Evolutionary conservation across 2,329 filamentous ascomycete genomes (phyloP).

Genomic region (Penicillium sp.): DNA sequence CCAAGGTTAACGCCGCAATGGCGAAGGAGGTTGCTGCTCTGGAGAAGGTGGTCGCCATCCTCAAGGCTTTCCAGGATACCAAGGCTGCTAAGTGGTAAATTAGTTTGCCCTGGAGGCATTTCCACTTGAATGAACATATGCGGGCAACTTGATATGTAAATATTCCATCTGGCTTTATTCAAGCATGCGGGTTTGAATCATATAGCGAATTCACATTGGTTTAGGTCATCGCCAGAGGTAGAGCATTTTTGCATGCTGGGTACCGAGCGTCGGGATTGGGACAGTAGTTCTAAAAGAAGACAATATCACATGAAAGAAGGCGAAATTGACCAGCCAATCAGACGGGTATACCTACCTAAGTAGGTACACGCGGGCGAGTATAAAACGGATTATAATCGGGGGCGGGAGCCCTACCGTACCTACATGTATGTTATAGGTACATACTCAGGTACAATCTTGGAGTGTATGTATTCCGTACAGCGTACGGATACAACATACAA

Average conservation of each 20-base stretch:
- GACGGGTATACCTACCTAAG: too few relatives aligned
- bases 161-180: slow-evolving; percentile 21
- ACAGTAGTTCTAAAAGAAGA: not conserved
- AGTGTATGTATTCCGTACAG: too few relatives aligned
- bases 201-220: slow-evolving; percentile 17
- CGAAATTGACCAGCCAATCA: not conserved
- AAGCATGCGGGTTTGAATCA: slow-evolving; percentile 16
- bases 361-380: too few relatives aligned
- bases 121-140: slow-evolving; percentile 6
- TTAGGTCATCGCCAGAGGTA: not conserved
- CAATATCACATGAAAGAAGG: not conserved
- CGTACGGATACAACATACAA: not conserved
- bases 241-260: not conserved
- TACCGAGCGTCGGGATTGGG: not conserved
- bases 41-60: slow-evolving; percentile 73
- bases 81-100: slow-evolving; percentile 52
- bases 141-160: slow-evolving; percentile 22
- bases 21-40: slow-evolving; percentile 71
- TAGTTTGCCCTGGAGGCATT: slow-evolving; percentile 6
- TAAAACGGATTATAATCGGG: too few relatives aligned
- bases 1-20: slow-evolving; percentile 64
- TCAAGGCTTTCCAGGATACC: slow-evolving; percentile 62
- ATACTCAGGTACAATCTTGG: not conserved
- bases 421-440: too few relatives aligned
- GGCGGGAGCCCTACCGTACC: too few relatives aligned